phyloP scores from a whole-genome alignment of 1,139 yeast genomes.

The Taphrina flavorubra region DNA sequence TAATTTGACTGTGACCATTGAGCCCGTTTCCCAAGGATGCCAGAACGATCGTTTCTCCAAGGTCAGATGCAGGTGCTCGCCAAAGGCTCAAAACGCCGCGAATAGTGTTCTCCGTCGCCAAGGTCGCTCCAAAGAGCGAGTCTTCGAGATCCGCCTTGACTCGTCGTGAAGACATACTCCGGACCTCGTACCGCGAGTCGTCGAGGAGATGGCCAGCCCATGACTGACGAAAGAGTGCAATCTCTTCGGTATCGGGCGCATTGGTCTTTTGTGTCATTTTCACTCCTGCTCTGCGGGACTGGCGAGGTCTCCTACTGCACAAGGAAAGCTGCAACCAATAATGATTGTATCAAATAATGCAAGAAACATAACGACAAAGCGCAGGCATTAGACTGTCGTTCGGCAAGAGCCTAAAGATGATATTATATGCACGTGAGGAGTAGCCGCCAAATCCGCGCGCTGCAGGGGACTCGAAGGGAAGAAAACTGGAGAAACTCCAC shows the following conservation, averaged over 20 bases:
- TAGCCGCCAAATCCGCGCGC: conserved; percentile 1
- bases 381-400: too few species aligned
- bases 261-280: too few species aligned
- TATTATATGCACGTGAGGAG: not conserved
- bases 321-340: too few species aligned
- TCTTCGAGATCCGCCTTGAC: conserved; percentile 31
- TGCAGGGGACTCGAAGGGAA: not conserved
- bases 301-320: too few species aligned
- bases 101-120: conserved; percentile 17
- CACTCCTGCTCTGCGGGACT: too few species aligned
- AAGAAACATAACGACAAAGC: too few species aligned
- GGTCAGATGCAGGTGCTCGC: conserved; percentile 8
- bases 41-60: conserved; percentile 30
- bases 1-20: conserved; percentile 28
- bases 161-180: conserved; percentile 15
- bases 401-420: too few species aligned
- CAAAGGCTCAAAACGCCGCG: conserved; percentile 8
- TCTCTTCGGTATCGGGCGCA: not conserved
- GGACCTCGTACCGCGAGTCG: not conserved
- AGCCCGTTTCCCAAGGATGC: conserved; percentile 32
- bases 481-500: conserved; percentile 3
- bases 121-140: conserved; percentile 25
- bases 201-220: conserved; percentile 5
- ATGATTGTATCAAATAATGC: too few species aligned
- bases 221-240: conserved; percentile 13